Evolutionary conservation across 257 asterid genomes (phyloP).

Genomic region (Ballota nigra): DNA sequence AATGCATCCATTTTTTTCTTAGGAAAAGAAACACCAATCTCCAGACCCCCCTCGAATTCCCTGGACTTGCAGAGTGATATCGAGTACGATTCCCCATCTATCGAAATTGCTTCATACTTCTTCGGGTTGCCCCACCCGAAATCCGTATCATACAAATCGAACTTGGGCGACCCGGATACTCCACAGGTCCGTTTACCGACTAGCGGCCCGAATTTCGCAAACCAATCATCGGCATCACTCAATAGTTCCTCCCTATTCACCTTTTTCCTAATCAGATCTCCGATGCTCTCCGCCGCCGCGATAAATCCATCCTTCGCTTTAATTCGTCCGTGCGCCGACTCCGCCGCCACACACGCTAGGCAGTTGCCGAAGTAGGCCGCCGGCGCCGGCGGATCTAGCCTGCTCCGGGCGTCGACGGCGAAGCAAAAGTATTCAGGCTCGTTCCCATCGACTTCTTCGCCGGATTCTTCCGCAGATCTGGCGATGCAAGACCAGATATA

Average conservation of each 20-base stretch:
- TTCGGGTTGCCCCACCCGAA: conserved; percentile 37
- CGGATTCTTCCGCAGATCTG: conserved; percentile 13
- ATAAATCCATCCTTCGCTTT: conserved; percentile 25
- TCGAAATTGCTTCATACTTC: conserved; percentile 24
- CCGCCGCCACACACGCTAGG: conserved; percentile 15
- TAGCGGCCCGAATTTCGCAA: conserved; percentile 16
- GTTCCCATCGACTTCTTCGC: conserved; percentile 24
- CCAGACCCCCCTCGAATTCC: conserved; percentile 33
- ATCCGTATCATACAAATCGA: conserved; percentile 28
- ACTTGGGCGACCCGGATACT: conserved; percentile 39
- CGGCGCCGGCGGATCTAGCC: conserved; percentile 37
- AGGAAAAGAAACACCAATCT: conserved; percentile 25
- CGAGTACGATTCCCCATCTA: conserved; percentile 18
- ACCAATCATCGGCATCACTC: conserved; percentile 30
- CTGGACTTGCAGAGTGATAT: conserved; percentile 28
- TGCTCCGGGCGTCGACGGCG: conserved; percentile 35
- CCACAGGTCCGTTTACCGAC: not conserved
- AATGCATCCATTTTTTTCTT: conserved; percentile 32
- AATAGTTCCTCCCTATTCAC: conserved; percentile 32
- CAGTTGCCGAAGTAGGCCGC: conserved; percentile 43
- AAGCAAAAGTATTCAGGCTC: conserved; percentile 28
- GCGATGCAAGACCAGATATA: conserved; percentile 41
- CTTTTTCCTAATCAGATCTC: conserved; percentile 24
- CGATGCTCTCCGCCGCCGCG: conserved; percentile 21
- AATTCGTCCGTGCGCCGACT: conserved; percentile 22